Conservation (phyloP, 2,329 filamentous ascomycete species). For the Tolypocladium tropicale region DNA sequence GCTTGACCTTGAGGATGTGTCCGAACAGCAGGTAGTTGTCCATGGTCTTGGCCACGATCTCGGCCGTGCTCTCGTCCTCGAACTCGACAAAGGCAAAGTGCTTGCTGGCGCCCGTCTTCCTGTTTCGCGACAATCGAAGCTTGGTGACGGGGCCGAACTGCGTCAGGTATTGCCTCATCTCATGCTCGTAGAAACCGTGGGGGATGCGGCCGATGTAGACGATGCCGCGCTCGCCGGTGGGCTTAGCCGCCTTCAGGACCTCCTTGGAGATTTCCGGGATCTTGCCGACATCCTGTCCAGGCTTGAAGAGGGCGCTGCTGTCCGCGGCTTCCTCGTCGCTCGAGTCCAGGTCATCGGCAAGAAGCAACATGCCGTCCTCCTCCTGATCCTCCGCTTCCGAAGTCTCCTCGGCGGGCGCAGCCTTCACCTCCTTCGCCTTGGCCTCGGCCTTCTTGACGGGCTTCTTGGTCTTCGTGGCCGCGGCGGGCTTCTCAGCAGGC, state of each 20-base stretch:
- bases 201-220: conserved; percentile 88
- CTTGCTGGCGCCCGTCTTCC: conserved; percentile 80
- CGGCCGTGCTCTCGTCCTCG: conserved; percentile 62
- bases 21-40: conserved; percentile 94
- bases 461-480: conserved; percentile 19
- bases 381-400: conserved; percentile 28
- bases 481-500: conserved; percentile 11
- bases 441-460: conserved; percentile 16
- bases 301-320: conserved; percentile 27
- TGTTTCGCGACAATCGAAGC: conserved; percentile 82
- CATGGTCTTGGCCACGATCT: conserved; percentile 92
- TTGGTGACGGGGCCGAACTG: conserved; percentile 80
- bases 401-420: conserved; percentile 18
- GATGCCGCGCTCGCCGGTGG: conserved; percentile 56
- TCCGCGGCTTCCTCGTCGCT: conserved; percentile 31
- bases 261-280: conserved; percentile 38
- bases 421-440: conserved; percentile 12
- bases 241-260: conserved; percentile 30
- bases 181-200: conserved; percentile 90
- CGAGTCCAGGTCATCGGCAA: conserved; percentile 34
- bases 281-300: conserved; percentile 41
- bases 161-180: conserved; percentile 87
- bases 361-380: conserved; percentile 29
- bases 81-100: conserved; percentile 97
- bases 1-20: conserved; percentile 82